Conservation (phyloP, 2,329 filamentous ascomycete species). For the Aspergillus sojae region DNA sequence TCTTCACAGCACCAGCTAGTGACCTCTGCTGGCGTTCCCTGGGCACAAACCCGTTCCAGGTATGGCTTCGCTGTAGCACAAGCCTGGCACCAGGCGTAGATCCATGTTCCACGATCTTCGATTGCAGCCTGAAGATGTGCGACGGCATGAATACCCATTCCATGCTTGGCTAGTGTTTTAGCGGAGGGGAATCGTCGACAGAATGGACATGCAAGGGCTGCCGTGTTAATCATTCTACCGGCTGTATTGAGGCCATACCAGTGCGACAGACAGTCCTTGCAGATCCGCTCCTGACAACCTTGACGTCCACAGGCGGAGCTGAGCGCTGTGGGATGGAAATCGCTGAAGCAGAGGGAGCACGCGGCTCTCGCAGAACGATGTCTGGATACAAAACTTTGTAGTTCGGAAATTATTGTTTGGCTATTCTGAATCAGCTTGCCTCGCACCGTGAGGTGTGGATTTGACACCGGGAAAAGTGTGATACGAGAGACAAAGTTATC, state of each 20-base stretch:
- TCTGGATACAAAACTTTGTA: slow-evolving; percentile 41
- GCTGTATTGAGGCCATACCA: slow-evolving; percentile 54
- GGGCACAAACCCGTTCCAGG: slow-evolving; percentile 50
- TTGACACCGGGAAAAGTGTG: slow-evolving; percentile 34
- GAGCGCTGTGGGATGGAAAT: slow-evolving; percentile 40
- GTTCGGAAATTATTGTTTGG: slow-evolving; percentile 39
- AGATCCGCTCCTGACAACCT: slow-evolving; percentile 51
- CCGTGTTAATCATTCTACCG: slow-evolving; percentile 51
- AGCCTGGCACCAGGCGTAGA: slow-evolving; percentile 53
- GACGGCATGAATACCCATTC: slow-evolving; percentile 42
- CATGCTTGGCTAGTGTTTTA: slow-evolving; percentile 38
- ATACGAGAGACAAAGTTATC: slow-evolving; percentile 42
- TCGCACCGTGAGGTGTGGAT: slow-evolving; percentile 30
- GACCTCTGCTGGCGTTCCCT: slow-evolving; percentile 43
- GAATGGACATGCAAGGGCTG: slow-evolving; percentile 55
- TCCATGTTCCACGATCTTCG: slow-evolving; percentile 45
- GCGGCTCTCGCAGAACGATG: slow-evolving; percentile 39
- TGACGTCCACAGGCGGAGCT: slow-evolving; percentile 49
- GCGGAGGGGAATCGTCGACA: slow-evolving; percentile 50
- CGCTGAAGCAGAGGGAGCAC: slow-evolving; percentile 53
- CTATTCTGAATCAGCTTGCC: slow-evolving; percentile 51
- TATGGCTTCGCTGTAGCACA: slow-evolving; percentile 49
- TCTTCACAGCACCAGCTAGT: slow-evolving; percentile 47
- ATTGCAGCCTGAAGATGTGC: slow-evolving; percentile 45
- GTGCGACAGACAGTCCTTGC: slow-evolving; percentile 40